phyloP scores from a whole-genome alignment of 352 stramenopile species.

The Phytophthora crassamura region DNA sequence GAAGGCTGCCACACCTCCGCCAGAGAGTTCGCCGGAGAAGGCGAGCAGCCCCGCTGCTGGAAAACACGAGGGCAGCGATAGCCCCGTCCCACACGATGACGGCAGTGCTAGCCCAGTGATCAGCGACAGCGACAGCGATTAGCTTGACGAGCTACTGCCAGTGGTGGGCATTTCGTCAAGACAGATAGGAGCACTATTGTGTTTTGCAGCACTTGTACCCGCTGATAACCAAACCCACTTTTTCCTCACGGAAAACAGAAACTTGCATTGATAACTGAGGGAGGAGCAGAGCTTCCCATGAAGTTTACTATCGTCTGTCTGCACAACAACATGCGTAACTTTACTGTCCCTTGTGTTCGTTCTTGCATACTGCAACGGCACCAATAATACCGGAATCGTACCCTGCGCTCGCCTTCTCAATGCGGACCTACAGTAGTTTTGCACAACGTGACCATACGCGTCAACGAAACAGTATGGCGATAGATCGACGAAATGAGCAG shows the following conservation, averaged over 20 bases:
- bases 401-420: conserved; percentile 82
- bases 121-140: conserved; percentile 82
- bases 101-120: conserved; percentile 70
- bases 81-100: conserved; percentile 31
- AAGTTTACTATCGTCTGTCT: conserved; percentile 5
- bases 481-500: no score
- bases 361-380: conserved; percentile 57
- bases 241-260: conserved; percentile 2
- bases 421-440: conserved; percentile 50
- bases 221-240: conserved; percentile 10
- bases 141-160: conserved; percentile 32
- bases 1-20: conserved; percentile 44
- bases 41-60: conserved; percentile 21
- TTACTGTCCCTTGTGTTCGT: conserved; percentile 27
- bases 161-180: conserved; percentile 1
- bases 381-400: conserved; percentile 89
- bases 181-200: conserved; percentile 19
- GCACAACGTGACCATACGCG: no score
- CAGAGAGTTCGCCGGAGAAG: conserved; percentile 32
- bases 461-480: no score
- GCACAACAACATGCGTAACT: conserved; percentile 8
- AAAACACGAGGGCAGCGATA: conserved; percentile 38
- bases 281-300: not conserved
- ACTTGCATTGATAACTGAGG: conserved; percentile 11
- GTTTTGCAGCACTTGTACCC: conserved; percentile 9